These are phyloP conservation scores for Mycena alexandri DNA, from an alignment of 768 basidiomycete genomes.

Conservation along the genomic window DNA sequence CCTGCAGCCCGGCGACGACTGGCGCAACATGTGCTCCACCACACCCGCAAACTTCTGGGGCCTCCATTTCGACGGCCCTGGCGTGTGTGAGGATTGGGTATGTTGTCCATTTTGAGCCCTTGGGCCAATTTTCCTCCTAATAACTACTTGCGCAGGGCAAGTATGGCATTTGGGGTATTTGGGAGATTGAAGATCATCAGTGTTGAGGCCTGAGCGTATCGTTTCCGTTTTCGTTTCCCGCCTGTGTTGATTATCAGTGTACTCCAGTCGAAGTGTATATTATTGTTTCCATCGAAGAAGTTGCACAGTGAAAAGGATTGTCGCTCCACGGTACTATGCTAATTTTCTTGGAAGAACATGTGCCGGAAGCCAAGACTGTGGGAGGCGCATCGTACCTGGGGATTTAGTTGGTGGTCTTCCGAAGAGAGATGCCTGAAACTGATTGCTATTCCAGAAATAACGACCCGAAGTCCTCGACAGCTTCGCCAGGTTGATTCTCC, in stretches of 20 bases:
- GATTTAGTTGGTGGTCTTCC: too few species aligned
- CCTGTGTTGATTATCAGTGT: too few species aligned
- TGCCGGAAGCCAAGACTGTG: too few species aligned
- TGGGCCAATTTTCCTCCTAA: background rate
- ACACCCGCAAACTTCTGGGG: constrained; percentile 45
- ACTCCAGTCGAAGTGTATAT: too few species aligned
- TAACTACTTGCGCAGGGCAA: background rate
- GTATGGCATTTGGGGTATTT: constrained; percentile 38
- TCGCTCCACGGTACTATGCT: too few species aligned
- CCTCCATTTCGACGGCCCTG: constrained; percentile 41
- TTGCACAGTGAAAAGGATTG: too few species aligned
- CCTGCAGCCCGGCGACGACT: constrained; percentile 43
- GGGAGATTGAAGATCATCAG: constrained; percentile 39
- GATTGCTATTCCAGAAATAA: constrained; percentile 35
- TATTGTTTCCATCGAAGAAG: too few species aligned
- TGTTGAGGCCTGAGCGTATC: constrained; percentile 1
- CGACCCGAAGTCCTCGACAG: constrained; percentile 26
- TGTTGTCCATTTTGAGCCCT: constrained; percentile 14
- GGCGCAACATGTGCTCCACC: constrained; percentile 49
- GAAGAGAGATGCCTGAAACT: too few species aligned
- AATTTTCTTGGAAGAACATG: too few species aligned
- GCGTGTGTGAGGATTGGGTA: constrained; percentile 41
- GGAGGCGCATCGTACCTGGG: too few species aligned
- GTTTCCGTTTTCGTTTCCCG: too few species aligned
- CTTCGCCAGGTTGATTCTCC: background rate